Percentiles rank a stretch among this genome's conserved stretches.
These are phyloP conservation scores for Pythium angustatum DNA, from an alignment of 352 stramenopile genomes.

Conservation along the genomic window DNA sequence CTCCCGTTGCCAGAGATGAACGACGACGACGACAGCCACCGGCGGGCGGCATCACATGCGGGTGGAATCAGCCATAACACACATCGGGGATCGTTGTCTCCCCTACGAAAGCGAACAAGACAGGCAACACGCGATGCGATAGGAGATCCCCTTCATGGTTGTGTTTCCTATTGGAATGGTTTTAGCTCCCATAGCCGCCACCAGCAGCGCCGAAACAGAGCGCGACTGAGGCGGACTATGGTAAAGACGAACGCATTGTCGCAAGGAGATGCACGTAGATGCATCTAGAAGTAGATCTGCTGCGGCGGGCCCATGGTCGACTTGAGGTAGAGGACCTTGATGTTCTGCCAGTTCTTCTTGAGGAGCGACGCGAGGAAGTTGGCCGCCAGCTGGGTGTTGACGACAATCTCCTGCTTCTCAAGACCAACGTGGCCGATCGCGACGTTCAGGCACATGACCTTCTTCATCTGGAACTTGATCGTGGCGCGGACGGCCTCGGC, in stretches of 20 bases:
- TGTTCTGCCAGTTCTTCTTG: constrained; percentile 99
- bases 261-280: constrained; percentile 8
- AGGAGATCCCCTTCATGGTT: constrained; percentile 33
- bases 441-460: constrained; percentile 99
- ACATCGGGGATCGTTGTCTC: no score
- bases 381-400: constrained; percentile 97
- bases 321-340: constrained; percentile 99
- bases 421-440: constrained; percentile 97
- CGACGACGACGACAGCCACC: no score
- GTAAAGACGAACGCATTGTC: constrained; percentile 38
- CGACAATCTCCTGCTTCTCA: constrained; percentile 94
- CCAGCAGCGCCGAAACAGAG: neutral
- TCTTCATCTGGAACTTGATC: constrained; percentile 99
- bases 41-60: no score
- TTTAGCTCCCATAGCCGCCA: constrained; percentile 39
- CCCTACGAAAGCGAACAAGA: neutral
- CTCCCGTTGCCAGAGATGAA: no score
- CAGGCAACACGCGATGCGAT: no score
- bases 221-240: constrained; percentile 31
- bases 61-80: no score
- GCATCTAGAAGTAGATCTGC: constrained; percentile 99
- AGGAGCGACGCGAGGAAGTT: constrained; percentile 99
- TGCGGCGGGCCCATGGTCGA: constrained; percentile 97
- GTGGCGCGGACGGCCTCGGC: constrained; percentile 97
- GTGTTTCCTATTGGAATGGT: constrained; percentile 25